Base-by-base conservation (phyloP, 768 basidiomycete genomes). In the Boletus reticulatus region DNA sequence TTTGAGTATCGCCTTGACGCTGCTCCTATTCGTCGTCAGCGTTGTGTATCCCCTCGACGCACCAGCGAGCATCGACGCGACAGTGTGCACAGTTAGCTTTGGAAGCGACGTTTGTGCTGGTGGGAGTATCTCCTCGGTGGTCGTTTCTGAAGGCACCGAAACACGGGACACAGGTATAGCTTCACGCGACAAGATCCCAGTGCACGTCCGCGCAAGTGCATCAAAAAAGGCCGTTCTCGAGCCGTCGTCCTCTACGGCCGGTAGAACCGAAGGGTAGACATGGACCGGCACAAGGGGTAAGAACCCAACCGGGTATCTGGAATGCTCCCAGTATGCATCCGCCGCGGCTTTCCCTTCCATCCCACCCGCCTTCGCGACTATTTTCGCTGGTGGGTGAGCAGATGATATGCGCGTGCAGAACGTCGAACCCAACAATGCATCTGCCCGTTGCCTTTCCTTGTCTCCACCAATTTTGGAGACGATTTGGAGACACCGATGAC, bases 11-110 rank as follows among this genome's bases (percentile, higher is more conserved):
- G 84, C 84, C 64, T 80, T 84, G 24, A 94, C 83, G 60, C 92
- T 92, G 31, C 86, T 79, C 59, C 83, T 78, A 62, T 96, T 95
- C 10, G 91, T 91, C 5, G 92, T 94, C 46, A 95, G 73, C n/a
- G 89, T 92, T 58, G 93, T 94, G 88, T 89, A 87, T 0, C 86
- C 84, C 27, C 80, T 72, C 38, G 72, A 72, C 0, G 87, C 82
- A 16, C 92, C 93, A 65, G 80, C 82, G 19, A 85, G 72, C 74
- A 94, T 75, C 51, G 87, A 89, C 53, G 83, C 78, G 10, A 89
- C 80, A 0, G 93, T 94, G 67, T 94, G 92, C 10, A 79, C 80
- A 0, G 92, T 92, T 32, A 91, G 72, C 31, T 79, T 79, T 1
- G 81, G 77, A 57, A 84, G 84, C 19, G 76, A 77, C 20, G 79